Evolutionary conservation across 2,329 filamentous ascomycete species (phyloP), one percentile per base, ranked within the genome.

Genomic region (Cordyceps militaris): DNA sequence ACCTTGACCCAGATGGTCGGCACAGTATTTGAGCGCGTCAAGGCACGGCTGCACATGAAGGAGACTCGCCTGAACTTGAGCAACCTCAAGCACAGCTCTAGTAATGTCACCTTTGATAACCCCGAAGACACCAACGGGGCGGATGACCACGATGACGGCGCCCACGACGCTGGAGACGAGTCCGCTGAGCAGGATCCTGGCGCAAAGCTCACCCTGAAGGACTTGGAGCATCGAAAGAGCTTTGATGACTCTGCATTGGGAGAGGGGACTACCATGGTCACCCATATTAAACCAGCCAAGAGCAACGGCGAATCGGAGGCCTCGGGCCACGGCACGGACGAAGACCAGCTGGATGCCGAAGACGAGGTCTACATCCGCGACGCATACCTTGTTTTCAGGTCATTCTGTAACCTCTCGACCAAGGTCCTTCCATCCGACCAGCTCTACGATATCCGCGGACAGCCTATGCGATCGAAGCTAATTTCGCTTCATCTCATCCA

Each of bases 1-100:
- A 97, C 94, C 4, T 77, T 99, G 67, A 96, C 93, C 3, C 94
- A 99, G 74, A 99, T 99, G 94, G 91, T 97, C 40, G 92, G 93
- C 63, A 97, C 93, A 1, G 94, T 99, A 3, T 99, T 99, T 66
- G 94, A 99, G 72, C 80, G 94, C 61, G 93, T 99, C 62, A 95
- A 94, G 75, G 83, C 83, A 1, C 82, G 94, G 55, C 76, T 99
- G 61, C 87, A 92, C 59, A 85, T 91, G 77, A 97, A 96, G 71
- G 92, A 97, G 68, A 80, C 88, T 36, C 83, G 91, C 21, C 66
- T 88, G 57, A 84, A 81, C 64, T 69, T 84, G 10, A 69, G 73
- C 21, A 80, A 76, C 61, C 71, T 82, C 28, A 81, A 78, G 64
- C 73, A 76, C 54, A 77, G 76, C 67, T 76, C 76, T 21, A 83